Conservation (phyloP, 106 monocot genomes). For the Acanthochlamys bracteata region DNA sequence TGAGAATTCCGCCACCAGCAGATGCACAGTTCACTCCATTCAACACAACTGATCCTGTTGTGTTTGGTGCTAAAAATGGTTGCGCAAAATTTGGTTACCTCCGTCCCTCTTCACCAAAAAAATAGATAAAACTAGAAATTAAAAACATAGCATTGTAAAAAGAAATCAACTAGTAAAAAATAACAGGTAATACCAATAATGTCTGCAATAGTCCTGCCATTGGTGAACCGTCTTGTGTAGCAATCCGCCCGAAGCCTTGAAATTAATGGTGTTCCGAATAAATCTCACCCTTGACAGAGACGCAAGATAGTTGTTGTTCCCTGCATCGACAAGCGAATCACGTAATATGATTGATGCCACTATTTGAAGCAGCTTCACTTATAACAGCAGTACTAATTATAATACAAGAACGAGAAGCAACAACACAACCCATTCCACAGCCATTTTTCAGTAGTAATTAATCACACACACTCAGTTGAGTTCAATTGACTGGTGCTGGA, state of each 20-base stretch:
- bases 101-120: slow-evolving; percentile 40
- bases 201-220: slow-evolving; percentile 83
- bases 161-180: background rate
- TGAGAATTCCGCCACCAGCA: slow-evolving; percentile 33
- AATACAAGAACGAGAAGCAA: background rate
- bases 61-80: slow-evolving; percentile 27
- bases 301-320: slow-evolving; percentile 73
- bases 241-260: slow-evolving; percentile 52
- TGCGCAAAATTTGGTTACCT: slow-evolving; percentile 32
- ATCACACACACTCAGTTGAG: background rate
- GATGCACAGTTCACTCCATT: slow-evolving; percentile 40
- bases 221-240: slow-evolving; percentile 84
- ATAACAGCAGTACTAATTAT: background rate
- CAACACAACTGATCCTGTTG: slow-evolving; percentile 19
- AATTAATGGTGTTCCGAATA: slow-evolving; percentile 75
- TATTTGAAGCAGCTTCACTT: background rate
- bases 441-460: background rate
- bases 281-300: slow-evolving; percentile 71
- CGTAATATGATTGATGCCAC: slow-evolving; percentile 69
- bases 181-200: slow-evolving; percentile 45
- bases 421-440: background rate
- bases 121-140: background rate
- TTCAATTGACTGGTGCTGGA: background rate
- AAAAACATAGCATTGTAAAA: background rate
- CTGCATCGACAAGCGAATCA: slow-evolving; percentile 86